These are phyloP conservation scores for Boletales sp. DNA, from an alignment of 768 basidiomycete species.

Conservation along the genomic window DNA sequence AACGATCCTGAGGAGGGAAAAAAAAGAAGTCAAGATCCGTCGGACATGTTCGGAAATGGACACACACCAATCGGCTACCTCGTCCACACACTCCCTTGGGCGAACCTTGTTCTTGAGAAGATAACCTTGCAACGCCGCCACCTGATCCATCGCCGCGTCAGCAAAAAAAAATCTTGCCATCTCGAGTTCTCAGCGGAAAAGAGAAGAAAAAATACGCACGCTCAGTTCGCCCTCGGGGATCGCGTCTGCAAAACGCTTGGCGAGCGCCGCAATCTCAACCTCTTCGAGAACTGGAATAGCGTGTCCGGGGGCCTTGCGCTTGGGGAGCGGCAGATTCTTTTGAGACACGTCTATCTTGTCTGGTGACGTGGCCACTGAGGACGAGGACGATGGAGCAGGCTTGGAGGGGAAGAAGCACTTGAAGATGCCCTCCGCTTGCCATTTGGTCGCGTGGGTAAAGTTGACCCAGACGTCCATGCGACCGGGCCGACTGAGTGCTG, in stretches of 20 bases:
- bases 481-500: constrained; percentile 82
- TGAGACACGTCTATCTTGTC: constrained; percentile 49
- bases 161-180: neutral
- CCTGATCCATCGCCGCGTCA: constrained; percentile 40
- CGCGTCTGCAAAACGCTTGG: constrained; percentile 76
- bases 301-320: constrained; percentile 57
- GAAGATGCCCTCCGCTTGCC: constrained; percentile 92
- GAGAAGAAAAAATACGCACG: constrained; percentile 49
- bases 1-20: constrained; percentile 40
- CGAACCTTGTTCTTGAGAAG: constrained; percentile 87
- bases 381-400: constrained; percentile 13
- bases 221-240: constrained; percentile 88
- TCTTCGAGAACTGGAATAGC: constrained; percentile 69
- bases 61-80: constrained; percentile 65
- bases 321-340: constrained; percentile 63
- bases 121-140: constrained; percentile 82
- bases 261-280: constrained; percentile 70
- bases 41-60: constrained; percentile 14
- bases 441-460: constrained; percentile 87
- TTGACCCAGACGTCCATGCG: constrained; percentile 93
- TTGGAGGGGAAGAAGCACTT: constrained; percentile 89
- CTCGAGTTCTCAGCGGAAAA: neutral
- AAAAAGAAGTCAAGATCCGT: constrained; percentile 1
- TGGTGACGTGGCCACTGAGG: constrained; percentile 10
- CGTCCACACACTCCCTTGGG: constrained; percentile 81